Percentiles rank a stretch among this genome's conserved stretches.
These are phyloP conservation scores for Rutstroemia sp. DNA, from an alignment of 2,329 filamentous ascomycete genomes.

Conservation along the genomic window DNA sequence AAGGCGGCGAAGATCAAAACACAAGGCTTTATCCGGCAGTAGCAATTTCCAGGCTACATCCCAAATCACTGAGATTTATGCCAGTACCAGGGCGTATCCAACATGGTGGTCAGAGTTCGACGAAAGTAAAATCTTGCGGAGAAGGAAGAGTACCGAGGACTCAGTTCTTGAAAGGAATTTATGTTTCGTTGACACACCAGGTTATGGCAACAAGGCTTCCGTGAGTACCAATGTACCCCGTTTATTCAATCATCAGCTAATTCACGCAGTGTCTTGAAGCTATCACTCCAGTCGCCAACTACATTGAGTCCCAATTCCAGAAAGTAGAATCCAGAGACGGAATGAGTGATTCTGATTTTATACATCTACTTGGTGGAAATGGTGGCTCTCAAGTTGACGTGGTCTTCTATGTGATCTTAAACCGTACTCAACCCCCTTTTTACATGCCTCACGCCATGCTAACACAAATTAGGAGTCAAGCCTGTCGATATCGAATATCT, in stretches of 20 bases:
- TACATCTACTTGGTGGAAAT: constrained; percentile 70
- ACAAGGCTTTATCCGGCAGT: constrained; percentile 20
- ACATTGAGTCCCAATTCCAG: constrained; percentile 63
- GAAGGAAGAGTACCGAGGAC: constrained; percentile 67
- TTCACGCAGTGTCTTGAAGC: constrained; percentile 42
- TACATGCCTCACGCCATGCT: constrained; percentile 15
- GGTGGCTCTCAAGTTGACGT: constrained; percentile 80
- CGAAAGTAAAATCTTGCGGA: constrained; percentile 49
- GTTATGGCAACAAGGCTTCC: constrained; percentile 47
- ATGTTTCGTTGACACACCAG: constrained; percentile 84
- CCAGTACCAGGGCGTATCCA: constrained; percentile 78
- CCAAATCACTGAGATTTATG: constrained; percentile 60
- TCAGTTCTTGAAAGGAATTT: constrained; percentile 82
- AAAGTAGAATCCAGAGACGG: constrained; percentile 53
- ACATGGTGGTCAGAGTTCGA: constrained; percentile 83
- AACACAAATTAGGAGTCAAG: constrained; percentile 41
- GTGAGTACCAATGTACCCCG: constrained; percentile 33
- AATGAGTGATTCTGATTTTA: constrained; percentile 66
- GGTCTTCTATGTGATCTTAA: constrained; percentile 72
- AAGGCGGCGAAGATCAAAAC: constrained; percentile 20
- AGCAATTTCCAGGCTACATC: constrained; percentile 28
- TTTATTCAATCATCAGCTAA: constrained; percentile 19
- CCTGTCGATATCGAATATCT: constrained; percentile 65
- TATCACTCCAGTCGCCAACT: constrained; percentile 56
- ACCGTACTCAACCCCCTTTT: constrained; percentile 44